Evolutionary conservation across 2,329 filamentous ascomycete species (phyloP), one percentile per base, ranked within the genome.

Genomic region (Ceratocystis destructans): DNA sequence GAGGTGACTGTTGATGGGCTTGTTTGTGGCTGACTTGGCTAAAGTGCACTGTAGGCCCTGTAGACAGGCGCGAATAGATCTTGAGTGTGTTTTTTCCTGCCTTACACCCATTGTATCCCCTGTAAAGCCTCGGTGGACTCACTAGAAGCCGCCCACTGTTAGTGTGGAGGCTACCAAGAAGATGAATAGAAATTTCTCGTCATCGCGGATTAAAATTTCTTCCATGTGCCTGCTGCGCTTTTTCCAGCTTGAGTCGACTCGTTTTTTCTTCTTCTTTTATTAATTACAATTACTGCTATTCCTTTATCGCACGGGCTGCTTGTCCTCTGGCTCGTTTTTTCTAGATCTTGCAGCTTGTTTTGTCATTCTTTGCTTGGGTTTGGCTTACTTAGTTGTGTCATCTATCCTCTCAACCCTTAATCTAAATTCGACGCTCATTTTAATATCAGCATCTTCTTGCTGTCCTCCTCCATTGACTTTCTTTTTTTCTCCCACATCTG

Each of bases 381-480:
- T 46, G 22, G 20, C 41, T 20, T 57, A 12, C 55, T 25, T 45
- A n/a, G 20, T 37, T 31, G 48, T 37, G 41, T 28, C 50, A 22
- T 22, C 15, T 41, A 33, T 6, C 57, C 17, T 61, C 17, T 66
- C 10, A 12, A 28, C 28, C 15, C 33, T 50, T 31, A n/a, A 25
- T 48, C 50, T 28, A 20, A 53, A 59, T 15, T 41, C 37, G 37
- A 62, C 44, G 41, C 57, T 61, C 61, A 48, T 59, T 41, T 57
- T 46, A 62, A 44, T 46, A 59, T 41, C 48, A n/a, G 31, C 28
- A 37, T 44, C 45, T 31, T 62, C 22, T 25, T 15, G 10, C 17
- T 7, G 1, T 44, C n/a, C 1, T 62, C 45, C 25, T 41, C 15
- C 25, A 12, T 12, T 28, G 4, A 8, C 15, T 6, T 59, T 44